Evolutionary conservation across 1,139 yeast genomes (phyloP), one percentile per base, ranked within the genome.

Genomic region (Geotrichum europaeum): DNA sequence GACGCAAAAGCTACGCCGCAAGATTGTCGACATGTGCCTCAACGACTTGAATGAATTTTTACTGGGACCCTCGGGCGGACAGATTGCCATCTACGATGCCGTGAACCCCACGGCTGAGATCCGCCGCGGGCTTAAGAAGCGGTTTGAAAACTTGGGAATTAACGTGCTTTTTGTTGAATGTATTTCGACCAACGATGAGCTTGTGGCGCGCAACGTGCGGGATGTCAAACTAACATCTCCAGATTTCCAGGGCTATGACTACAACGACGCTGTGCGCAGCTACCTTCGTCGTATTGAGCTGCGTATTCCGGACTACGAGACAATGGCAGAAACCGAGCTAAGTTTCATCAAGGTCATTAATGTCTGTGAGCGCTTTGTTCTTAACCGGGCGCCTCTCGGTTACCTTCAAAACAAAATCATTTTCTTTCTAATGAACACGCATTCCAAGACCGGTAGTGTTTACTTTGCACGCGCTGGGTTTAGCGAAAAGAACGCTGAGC

Each of bases 11-110:
- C 76, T 86, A 62, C 82, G 96, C 57, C 78, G 79, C 53, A 76
- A 79, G 63, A 82, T 92, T 49, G 80, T 86, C 45, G 79, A 82
- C 57, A 82, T 83, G 54, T 89, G 96, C 70, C 75, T 87, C 58
- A 76, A 76, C 58, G 98, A 90, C 71, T 84, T 94, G 72, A 73
- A 82, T 60, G 77, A 78, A 51, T 94, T 90, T 72, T 90, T 89
- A 72, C 81, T 81, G 63, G 81, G 83, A 47, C 89, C 86, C 65
- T 82, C 81, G 69, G 75, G 75, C 13, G 97, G 97, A 13, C 99
- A 94, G 75, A 89, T 95, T 32, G 99, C 96, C 18, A 89, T 95
- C 49, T 94, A 90, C 72, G 99, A 94, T 74, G 99, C 98, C 0
- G 89, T 94, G 62, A 94, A 95, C 73, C 96, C 96, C 1, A 77